A percentile compares a stretch with the other conserved stretches of the same genome.
Evolutionary conservation across 2,329 filamentous ascomycete genomes (phyloP).

Genomic region (Talaromyces sp.): DNA sequence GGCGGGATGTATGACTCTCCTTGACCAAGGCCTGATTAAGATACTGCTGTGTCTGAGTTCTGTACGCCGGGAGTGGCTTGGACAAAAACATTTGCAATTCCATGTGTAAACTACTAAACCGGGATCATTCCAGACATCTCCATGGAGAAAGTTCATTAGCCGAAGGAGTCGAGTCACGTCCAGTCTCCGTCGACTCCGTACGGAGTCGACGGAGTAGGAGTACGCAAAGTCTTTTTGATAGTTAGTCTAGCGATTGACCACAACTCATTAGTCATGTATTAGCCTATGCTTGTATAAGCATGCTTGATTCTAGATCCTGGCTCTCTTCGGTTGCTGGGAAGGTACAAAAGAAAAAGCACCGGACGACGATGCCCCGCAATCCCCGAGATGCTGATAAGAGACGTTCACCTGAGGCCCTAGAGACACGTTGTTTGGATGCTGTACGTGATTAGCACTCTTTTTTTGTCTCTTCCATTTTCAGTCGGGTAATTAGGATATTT

Average conservation of each 20-base stretch:
- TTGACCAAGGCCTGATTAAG: background rate
- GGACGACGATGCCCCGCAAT: conserved; percentile 1
- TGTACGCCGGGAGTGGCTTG: background rate
- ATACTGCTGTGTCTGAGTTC: background rate
- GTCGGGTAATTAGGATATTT: conserved; percentile 3
- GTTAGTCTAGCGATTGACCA: too few species aligned
- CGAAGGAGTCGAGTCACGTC: background rate
- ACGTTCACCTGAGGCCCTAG: background rate
- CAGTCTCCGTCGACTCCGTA: background rate
- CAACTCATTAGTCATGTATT: background rate
- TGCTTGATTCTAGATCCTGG: too few species aligned
- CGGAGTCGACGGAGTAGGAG: background rate
- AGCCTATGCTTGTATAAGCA: background rate
- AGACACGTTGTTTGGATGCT: conserved; percentile 1
- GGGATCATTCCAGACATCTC: background rate
- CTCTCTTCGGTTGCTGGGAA: too few species aligned
- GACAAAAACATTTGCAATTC: background rate
- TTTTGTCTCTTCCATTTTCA: background rate
- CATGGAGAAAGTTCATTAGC: conserved; percentile 5
- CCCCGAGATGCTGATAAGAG: background rate
- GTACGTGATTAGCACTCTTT: background rate
- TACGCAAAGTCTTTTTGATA: too few species aligned
- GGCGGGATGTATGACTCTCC: background rate
- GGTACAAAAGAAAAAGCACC: background rate
- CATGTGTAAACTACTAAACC: background rate